These are phyloP conservation scores for Pogostemon cablin DNA, from an alignment of 257 asterid genomes.

Conservation along the genomic window DNA sequence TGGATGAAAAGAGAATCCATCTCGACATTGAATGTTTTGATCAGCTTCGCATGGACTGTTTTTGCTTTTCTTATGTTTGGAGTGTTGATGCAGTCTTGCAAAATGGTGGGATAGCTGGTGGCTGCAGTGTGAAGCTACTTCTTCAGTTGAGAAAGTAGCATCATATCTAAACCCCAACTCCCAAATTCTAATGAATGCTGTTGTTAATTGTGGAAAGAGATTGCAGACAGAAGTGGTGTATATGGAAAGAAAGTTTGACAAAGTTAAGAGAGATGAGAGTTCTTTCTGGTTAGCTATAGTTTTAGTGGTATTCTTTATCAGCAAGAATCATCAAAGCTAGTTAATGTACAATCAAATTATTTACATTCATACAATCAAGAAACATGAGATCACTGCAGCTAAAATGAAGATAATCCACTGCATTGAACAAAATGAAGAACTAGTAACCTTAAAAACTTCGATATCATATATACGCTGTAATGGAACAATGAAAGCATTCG, in stretches of 20 bases:
- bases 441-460: background rate
- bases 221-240: background rate
- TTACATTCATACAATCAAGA: too few relatives aligned
- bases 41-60: conserved; percentile 49
- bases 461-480: background rate
- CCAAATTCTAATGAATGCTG: background rate
- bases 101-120: conserved; percentile 36
- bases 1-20: conserved; percentile 45
- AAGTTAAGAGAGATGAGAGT: background rate
- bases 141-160: conserved; percentile 40
- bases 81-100: conserved; percentile 47
- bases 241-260: background rate
- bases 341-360: too few relatives aligned
- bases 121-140: conserved; percentile 40
- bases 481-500: background rate
- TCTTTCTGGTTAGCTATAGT: background rate
- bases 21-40: conserved; percentile 37
- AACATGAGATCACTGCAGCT: too few relatives aligned
- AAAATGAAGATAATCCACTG: background rate
- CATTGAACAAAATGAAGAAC: conserved; percentile 10
- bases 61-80: conserved; percentile 41
- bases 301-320: background rate
- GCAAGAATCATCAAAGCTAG: too few relatives aligned
- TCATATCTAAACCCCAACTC: background rate
- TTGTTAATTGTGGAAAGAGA: background rate